These are phyloP conservation scores for Holtermannia corniformis DNA, from an alignment of 768 basidiomycete genomes.

Conservation along the genomic window DNA sequence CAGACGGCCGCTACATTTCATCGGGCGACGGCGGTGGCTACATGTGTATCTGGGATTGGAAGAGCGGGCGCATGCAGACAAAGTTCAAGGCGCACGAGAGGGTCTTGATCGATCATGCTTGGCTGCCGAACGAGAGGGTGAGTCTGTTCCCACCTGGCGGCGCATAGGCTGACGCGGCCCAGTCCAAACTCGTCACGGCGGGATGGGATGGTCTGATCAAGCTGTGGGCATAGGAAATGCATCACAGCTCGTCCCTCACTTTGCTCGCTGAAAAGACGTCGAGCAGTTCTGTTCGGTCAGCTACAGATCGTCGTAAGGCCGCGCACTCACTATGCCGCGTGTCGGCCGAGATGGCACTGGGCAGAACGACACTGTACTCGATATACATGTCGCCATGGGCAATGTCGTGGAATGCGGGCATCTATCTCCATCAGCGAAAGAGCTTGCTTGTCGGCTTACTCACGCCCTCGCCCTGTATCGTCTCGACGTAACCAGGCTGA, in stretches of 20 bases:
- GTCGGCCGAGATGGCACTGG: slow-evolving; percentile 57
- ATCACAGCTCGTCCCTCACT: background rate
- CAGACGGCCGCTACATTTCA: slow-evolving; percentile 96
- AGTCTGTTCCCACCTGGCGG: slow-evolving; percentile 44
- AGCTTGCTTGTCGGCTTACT: slow-evolving; percentile 44
- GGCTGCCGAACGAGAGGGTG: slow-evolving; percentile 95
- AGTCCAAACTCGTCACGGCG: slow-evolving; percentile 95
- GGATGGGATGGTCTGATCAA: slow-evolving; percentile 98
- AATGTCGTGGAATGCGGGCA: slow-evolving; percentile 36
- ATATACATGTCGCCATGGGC: slow-evolving; percentile 70
- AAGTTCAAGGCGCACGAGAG: slow-evolving; percentile 80
- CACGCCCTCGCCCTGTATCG: slow-evolving; percentile 82
- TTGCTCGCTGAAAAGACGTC: background rate
- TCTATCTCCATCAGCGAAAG: slow-evolving; percentile 24
- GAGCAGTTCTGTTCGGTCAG: background rate
- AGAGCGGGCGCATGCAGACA: slow-evolving; percentile 90
- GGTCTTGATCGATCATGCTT: slow-evolving; percentile 96
- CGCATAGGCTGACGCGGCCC: slow-evolving; percentile 4
- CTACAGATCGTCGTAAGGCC: too few species aligned
- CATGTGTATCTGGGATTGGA: slow-evolving; percentile 99
- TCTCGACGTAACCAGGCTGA: slow-evolving; percentile 79
- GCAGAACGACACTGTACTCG: slow-evolving; percentile 88
- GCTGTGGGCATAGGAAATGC: slow-evolving; percentile 58
- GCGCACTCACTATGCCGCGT: slow-evolving; percentile 62
- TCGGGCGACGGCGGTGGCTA: slow-evolving; percentile 93